Base-by-base conservation (phyloP, 768 basidiomycete genomes). In the Coprinopsis strossmayeri region DNA sequence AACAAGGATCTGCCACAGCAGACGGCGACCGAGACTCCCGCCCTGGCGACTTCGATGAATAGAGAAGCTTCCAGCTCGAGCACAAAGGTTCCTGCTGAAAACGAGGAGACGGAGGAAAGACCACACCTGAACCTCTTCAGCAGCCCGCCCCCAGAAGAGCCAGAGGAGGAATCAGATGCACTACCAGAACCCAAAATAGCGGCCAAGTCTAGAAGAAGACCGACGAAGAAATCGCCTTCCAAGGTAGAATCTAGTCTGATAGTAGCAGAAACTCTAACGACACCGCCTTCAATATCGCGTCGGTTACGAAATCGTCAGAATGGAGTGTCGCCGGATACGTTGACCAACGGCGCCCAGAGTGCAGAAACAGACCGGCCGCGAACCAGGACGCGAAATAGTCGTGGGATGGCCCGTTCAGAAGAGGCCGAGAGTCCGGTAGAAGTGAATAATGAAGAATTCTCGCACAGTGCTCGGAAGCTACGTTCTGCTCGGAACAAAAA, bases 101-200 rank as follows among this genome's bases (percentile, higher is more conserved):
- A 21, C 34, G 52, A 34, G 30, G 23, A 49, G 27, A 18, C 34
- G 13, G 43, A 48, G 24, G 10, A 27, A 15, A 37, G 42, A 3
- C 20, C 39, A 13, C 30, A 10, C 11, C 49, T 50, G 12, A 32
- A 45, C 1, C 48, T 49, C 15, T 49, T 49, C 48, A 50, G 53
- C 34, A 47, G 35, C 48, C 49, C 49, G 11, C 37, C 44, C 17
- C 38, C 48, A 24, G 45, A 43, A 26, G 53, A 60, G 46, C 52
- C 55, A 48, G 55, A 59, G 52, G 55, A 51, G n/a, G 57, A 59
- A 34, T 50, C 54, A 17, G 54, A 59, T 13, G 56, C 47, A 40
- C 30, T 52, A 35, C 51, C 54, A 10, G 34, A 34, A 25, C 34
- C 43, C 12, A 20, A 18, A 21, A 41, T 34, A 25, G 38, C 24